These are phyloP conservation scores for Leucosporidium creatinivorum DNA, from an alignment of 768 basidiomycete species.

Conservation along the genomic window DNA sequence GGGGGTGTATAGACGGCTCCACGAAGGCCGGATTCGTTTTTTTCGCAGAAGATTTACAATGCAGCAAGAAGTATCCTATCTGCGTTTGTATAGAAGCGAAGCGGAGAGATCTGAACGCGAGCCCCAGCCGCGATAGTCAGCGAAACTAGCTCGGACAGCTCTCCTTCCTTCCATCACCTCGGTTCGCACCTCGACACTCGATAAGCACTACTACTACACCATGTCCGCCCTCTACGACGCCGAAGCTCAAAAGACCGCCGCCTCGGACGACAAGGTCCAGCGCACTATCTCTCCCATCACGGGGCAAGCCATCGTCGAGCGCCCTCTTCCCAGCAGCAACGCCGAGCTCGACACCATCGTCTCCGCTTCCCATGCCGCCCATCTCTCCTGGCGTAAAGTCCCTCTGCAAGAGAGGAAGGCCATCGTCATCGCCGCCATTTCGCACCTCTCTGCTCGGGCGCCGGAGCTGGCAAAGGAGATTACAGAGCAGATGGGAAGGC, in stretches of 20 bases:
- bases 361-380: slow-evolving; percentile 8
- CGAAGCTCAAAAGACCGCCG: neutral
- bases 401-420: slow-evolving; percentile 59
- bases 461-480: slow-evolving; percentile 68
- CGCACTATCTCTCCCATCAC: slow-evolving; percentile 28
- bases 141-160: neutral
- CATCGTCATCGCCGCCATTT: slow-evolving; percentile 63
- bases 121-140: no score
- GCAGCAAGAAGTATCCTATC: no score
- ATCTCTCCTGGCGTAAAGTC: slow-evolving; percentile 42
- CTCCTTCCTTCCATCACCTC: neutral
- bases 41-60: no score
- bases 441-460: slow-evolving; percentile 50
- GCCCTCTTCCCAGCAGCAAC: slow-evolving; percentile 5
- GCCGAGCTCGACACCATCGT: slow-evolving; percentile 6
- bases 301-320: slow-evolving; percentile 7
- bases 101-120: no score
- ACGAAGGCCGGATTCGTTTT: no score
- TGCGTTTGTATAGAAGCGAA: no score
- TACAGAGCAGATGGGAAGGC: slow-evolving; percentile 88
- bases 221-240: no score
- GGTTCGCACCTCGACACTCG: no score
- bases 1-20: no score
- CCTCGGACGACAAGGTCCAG: slow-evolving; percentile 3
- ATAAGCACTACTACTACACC: no score